Evolutionary conservation across 345 rosid species (phyloP).

Genomic region (Linum tenue): DNA sequence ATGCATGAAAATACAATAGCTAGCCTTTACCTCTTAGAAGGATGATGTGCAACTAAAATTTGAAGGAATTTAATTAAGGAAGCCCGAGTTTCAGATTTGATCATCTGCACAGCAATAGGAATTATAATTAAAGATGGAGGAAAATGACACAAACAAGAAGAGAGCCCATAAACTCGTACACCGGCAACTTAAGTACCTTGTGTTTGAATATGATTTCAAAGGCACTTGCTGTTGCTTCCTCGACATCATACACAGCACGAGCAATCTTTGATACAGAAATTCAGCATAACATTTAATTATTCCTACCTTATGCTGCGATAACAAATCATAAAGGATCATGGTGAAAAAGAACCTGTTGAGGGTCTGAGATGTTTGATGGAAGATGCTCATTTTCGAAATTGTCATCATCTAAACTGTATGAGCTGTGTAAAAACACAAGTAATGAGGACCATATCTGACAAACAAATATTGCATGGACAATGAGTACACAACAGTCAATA

Average conservation of each 20-base stretch:
- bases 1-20: conserved; percentile 8
- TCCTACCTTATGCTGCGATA: neutral
- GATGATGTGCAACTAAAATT: conserved; percentile 88
- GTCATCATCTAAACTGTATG: conserved; percentile 70
- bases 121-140: conserved; percentile 8
- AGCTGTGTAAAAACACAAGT: conserved; percentile 33
- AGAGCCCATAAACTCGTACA: conserved; percentile 3
- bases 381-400: conserved; percentile 69
- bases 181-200: conserved; percentile 40
- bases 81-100: conserved; percentile 62
- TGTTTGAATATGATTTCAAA: conserved; percentile 66
- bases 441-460: neutral
- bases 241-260: conserved; percentile 75
- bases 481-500: neutral
- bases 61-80: conserved; percentile 75
- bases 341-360: conserved; percentile 52
- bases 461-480: neutral
- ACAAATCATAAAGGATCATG: conserved; percentile 15
- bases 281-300: conserved; percentile 10
- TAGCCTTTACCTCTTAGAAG: conserved; percentile 61
- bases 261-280: conserved; percentile 50
- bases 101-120: conserved; percentile 43
- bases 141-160: conserved; percentile 7
- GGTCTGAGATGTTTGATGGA: conserved; percentile 58
- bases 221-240: conserved; percentile 80